Percentiles rank a stretch among this genome's conserved stretches.
phyloP scores from a whole-genome alignment of 2,329 filamentous ascomycete genomes.

The Fusarium marasasianum region DNA sequence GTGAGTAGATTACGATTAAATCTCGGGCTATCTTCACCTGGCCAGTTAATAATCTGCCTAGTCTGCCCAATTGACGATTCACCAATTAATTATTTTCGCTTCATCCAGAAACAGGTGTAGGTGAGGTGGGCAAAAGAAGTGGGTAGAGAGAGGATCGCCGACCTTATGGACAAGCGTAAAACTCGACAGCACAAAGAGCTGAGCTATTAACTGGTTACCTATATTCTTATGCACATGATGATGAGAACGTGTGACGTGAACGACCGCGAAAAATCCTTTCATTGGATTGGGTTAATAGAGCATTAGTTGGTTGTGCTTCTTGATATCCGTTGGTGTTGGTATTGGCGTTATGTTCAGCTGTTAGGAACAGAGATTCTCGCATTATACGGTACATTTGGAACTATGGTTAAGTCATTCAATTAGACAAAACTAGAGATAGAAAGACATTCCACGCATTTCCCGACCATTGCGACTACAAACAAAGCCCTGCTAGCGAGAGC shows the following conservation, averaged over 20 bases:
- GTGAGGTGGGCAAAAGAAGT: background rate
- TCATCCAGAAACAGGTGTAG: background rate
- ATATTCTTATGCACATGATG: background rate
- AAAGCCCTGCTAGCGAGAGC: background rate
- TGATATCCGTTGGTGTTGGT: background rate
- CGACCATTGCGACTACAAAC: background rate
- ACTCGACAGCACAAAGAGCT: background rate
- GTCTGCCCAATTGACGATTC: background rate
- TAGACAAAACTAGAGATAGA: background rate
- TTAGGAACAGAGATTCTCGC: background rate
- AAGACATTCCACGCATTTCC: background rate
- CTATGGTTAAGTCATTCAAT: background rate
- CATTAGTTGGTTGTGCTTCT: background rate
- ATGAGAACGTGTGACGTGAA: background rate
- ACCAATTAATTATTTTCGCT: background rate
- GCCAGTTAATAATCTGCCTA: background rate
- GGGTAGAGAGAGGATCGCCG: background rate
- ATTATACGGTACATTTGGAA: background rate
- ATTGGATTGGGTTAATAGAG: background rate
- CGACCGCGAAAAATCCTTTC: background rate
- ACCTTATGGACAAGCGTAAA: constrained; percentile 1
- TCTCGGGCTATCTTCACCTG: no score
- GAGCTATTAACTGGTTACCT: background rate
- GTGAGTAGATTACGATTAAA: background rate
- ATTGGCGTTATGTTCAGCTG: background rate